Conservation (phyloP, 306 rosid genomes). For the Macrotyloma uniflorum region DNA sequence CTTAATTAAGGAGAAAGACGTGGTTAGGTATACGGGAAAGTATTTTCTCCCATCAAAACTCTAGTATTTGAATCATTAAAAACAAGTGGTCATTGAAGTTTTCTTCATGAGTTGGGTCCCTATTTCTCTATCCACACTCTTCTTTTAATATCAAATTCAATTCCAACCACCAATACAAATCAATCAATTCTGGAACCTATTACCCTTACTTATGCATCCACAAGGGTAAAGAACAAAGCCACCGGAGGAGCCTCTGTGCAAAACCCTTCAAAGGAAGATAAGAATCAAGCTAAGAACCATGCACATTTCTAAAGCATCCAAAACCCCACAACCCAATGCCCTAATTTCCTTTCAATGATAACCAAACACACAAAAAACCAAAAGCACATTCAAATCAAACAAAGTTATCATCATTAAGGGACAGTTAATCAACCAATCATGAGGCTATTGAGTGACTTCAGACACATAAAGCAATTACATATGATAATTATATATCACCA, state of each 20-base stretch:
- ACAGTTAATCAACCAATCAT: conserved; percentile 8
- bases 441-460: too few relatives aligned
- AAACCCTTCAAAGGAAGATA: not conserved
- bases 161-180: not conserved
- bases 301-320: not conserved
- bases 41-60: not conserved
- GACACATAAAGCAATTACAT: not conserved
- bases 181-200: conserved; percentile 13
- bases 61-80: not conserved
- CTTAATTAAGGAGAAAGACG: not conserved
- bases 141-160: conserved; percentile 1
- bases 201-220: not conserved
- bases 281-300: not conserved
- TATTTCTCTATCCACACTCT: not conserved
- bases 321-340: not conserved
- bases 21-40: not conserved
- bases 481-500: not conserved
- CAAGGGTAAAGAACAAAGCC: not conserved
- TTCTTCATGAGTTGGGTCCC: conserved; percentile 12
- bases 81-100: not conserved
- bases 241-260: not conserved
- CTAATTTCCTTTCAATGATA: not conserved
- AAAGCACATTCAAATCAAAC: not conserved
- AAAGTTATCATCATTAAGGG: not conserved
- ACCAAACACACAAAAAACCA: not conserved